phyloP scores from a whole-genome alignment of 805 yeast species.

The Metschnikowia kofuensis region DNA sequence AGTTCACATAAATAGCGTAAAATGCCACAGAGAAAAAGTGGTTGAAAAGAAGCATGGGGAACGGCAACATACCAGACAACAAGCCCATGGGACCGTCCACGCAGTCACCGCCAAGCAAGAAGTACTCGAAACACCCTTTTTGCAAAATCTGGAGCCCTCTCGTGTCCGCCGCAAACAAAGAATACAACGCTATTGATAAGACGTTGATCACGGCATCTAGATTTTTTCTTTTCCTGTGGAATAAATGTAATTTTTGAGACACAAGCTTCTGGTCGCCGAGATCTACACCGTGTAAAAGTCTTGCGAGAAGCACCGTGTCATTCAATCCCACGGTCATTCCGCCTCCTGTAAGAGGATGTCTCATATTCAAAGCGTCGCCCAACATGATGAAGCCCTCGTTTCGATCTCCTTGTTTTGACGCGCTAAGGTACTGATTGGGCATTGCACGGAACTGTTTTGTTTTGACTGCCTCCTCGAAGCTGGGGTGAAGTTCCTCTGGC shows the following conservation, averaged over 20 bases:
- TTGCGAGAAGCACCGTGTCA: slow-evolving; percentile 71
- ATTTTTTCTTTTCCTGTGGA: slow-evolving; percentile 75
- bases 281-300: slow-evolving; percentile 53
- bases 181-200: slow-evolving; percentile 83
- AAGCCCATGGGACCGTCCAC: slow-evolving; percentile 77
- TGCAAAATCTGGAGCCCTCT: slow-evolving; percentile 66
- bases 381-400: slow-evolving; percentile 75
- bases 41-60: slow-evolving; percentile 69
- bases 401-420: slow-evolving; percentile 52
- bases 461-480: slow-evolving; percentile 63
- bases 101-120: slow-evolving; percentile 79
- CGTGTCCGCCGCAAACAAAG: slow-evolving; percentile 85
- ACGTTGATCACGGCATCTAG: slow-evolving; percentile 86
- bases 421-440: slow-evolving; percentile 93
- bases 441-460: slow-evolving; percentile 64
- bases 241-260: slow-evolving; percentile 53
- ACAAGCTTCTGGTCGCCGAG: slow-evolving; percentile 59
- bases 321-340: slow-evolving; percentile 98
- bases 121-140: slow-evolving; percentile 84
- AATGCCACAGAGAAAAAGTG: slow-evolving; percentile 92
- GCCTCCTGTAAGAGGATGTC: slow-evolving; percentile 98
- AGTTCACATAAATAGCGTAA: slow-evolving; percentile 72
- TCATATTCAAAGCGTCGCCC: slow-evolving; percentile 95
- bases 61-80: slow-evolving; percentile 76
- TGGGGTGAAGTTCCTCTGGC: slow-evolving; percentile 63